A percentile compares a stretch with the other conserved stretches of the same genome.
phyloP scores from a whole-genome alignment of 2,329 filamentous ascomycete species.

The Xylariaceae sp. region DNA sequence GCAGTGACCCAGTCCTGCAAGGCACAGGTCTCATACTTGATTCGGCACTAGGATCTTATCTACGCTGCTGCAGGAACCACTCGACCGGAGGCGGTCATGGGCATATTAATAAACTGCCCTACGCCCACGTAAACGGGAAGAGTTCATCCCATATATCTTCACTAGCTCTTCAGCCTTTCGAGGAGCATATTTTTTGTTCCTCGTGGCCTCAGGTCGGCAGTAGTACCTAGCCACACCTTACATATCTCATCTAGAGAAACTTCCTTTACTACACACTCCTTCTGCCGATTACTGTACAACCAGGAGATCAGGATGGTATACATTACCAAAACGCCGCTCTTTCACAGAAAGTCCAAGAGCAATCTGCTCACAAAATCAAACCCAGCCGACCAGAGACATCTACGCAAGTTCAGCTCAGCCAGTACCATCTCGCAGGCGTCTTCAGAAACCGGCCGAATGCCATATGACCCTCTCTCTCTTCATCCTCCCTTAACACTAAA shows the following conservation, averaged over 20 bases:
- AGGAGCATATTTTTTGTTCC: neutral
- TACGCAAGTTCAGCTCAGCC: slow-evolving; percentile 29
- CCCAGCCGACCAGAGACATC: slow-evolving; percentile 19
- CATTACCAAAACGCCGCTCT: slow-evolving; percentile 22
- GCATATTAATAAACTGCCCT: slow-evolving; percentile 18
- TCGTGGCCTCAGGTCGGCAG: slow-evolving; percentile 8
- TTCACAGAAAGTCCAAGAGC: slow-evolving; percentile 29
- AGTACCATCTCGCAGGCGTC: slow-evolving; percentile 28
- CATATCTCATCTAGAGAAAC: slow-evolving; percentile 10
- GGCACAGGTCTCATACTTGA: slow-evolving; percentile 9
- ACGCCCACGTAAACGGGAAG: slow-evolving; percentile 1
- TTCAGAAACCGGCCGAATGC: slow-evolving; percentile 21
- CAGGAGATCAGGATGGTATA: slow-evolving; percentile 15
- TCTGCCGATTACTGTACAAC: neutral
- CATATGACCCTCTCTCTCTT: slow-evolving; percentile 30
- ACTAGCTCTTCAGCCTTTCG: neutral
- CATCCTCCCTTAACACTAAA: slow-evolving; percentile 33
- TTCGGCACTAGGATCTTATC: slow-evolving; percentile 3
- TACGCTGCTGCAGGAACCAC: slow-evolving; percentile 29
- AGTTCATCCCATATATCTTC: neutral
- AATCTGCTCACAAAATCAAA: slow-evolving; percentile 20
- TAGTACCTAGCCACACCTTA: slow-evolving; percentile 7
- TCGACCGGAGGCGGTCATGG: slow-evolving; percentile 9
- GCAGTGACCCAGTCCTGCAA: slow-evolving; percentile 12
- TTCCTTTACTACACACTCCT: neutral